Base-by-base conservation (phyloP, 306 rosid species). In the Acacia confusa region DNA sequence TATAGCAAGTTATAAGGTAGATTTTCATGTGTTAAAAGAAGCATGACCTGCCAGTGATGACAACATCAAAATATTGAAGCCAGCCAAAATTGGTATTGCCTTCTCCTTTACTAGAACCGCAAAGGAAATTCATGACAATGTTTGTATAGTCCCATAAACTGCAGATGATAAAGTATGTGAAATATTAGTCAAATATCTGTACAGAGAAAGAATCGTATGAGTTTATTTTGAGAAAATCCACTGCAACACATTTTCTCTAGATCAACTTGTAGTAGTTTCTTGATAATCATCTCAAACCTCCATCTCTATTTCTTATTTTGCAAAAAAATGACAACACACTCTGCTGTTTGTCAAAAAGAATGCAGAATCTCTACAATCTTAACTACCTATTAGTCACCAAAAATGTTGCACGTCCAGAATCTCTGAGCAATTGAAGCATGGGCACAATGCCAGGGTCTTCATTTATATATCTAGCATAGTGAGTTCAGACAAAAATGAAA, bases 71-170 rank as follows among this genome's bases (percentile, higher is more conserved):
- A 88, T 92, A 88, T 76, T 80, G 91, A 79, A 95, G 99, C 99
- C 99, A 95, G 77, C 85, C 89, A 38, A 95, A 93, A 82, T 81
- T 95, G 86, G 78, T 78, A 82, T 80, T 77, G 69, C 86, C 92
- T 77, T 78, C 88, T 64, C 58, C 53, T 67, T 70, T 65, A 40
- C 87, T 87, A 70, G 94, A 80, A 69, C 87, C 87, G 52, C 93
- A 92, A 38, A 95, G 97, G 84, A 89, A 95, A 85, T 95, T 95
- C 99, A 95, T 93, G 89, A 92, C 99, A 65, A 91, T 88, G 87
- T 92, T 90, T 38, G 99, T 89, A 57, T 95, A 95, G 92, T 95
- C 99, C 99, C 99, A 95, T 82, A 95, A 93, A 88, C 99, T 95
- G 96, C 85, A 85, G 80, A 80, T 61, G 78, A 20, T 80, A 82